Percentiles rank a stretch among this genome's conserved stretches.
These are phyloP conservation scores for Xerocomus potaroensis DNA, from an alignment of 768 basidiomycete species.

Conservation along the genomic window DNA sequence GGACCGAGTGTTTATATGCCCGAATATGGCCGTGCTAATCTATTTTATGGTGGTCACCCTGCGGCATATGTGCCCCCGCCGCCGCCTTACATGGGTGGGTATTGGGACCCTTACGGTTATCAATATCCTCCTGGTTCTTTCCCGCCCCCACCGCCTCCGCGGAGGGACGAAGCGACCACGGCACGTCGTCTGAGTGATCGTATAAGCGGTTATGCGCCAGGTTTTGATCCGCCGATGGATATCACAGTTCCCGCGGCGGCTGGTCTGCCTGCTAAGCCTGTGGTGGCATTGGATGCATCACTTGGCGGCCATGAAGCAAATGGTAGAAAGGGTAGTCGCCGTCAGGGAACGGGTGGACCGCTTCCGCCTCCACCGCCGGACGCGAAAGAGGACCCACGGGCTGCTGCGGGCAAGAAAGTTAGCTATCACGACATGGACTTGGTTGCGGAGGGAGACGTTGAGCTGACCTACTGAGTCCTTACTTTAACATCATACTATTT, in stretches of 20 bases:
- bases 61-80: conserved; percentile 33
- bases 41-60: conserved; percentile 38
- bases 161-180: conserved; percentile 56
- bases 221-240: conserved; percentile 38
- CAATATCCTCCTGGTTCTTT: conserved; percentile 37
- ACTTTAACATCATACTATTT: conserved; percentile 23
- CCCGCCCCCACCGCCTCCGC: conserved; percentile 35
- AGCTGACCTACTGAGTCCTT: conserved; percentile 40
- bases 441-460: conserved; percentile 77
- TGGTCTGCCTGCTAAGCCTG: conserved; percentile 78
- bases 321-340: conserved; percentile 34
- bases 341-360: conserved; percentile 43
- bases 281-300: conserved; percentile 51
- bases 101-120: conserved; percentile 46
- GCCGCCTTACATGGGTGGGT: conserved; percentile 38
- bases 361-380: conserved; percentile 82
- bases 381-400: conserved; percentile 89
- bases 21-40: conserved; percentile 38
- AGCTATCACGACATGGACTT: conserved; percentile 97
- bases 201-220: conserved; percentile 70
- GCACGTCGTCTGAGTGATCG: conserved; percentile 73
- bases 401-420: conserved; percentile 82
- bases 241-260: conserved; percentile 56
- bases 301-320: conserved; percentile 35
- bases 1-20: conserved; percentile 50